Percentiles rank a stretch among this genome's conserved stretches.
These are phyloP conservation scores for Ophiorrhiza pumila DNA, from an alignment of 257 asterid species.

Conservation along the genomic window DNA sequence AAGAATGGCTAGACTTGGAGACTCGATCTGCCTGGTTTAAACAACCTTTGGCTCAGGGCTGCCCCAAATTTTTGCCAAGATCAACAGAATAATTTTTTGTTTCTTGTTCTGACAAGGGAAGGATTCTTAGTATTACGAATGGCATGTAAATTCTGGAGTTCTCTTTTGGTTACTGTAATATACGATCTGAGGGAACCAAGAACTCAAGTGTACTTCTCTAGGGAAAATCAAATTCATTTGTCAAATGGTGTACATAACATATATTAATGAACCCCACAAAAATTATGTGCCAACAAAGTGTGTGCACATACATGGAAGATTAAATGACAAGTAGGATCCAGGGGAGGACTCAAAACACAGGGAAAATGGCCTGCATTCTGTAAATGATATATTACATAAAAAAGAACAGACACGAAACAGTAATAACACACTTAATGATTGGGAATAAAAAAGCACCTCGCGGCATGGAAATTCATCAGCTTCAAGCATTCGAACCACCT, in stretches of 20 bases:
- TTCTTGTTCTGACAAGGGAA: neutral
- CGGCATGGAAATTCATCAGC: constrained; percentile 74
- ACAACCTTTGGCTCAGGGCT: neutral
- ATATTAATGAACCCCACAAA: neutral
- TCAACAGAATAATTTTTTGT: neutral
- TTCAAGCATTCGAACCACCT: constrained; percentile 85
- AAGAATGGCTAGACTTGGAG: neutral
- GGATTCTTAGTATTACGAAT: neutral
- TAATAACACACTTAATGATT: neutral
- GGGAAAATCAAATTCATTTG: neutral
- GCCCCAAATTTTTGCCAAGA: neutral
- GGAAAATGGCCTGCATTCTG: neutral
- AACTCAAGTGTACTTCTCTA: neutral
- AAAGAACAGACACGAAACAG: neutral
- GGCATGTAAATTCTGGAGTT: neutral
- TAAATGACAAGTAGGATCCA: neutral
- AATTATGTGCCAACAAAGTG: neutral
- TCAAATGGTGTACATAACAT: neutral
- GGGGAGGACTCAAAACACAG: neutral
- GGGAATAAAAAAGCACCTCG: constrained; percentile 45
- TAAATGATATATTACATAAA: neutral
- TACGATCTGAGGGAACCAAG: neutral
- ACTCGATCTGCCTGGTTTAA: neutral
- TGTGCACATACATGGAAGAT: neutral
- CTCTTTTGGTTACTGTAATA: neutral